Percentiles rank a stretch among this genome's conserved stretches.
Conservation (phyloP, 306 rosid genomes). For the Quercus agrifolia region DNA sequence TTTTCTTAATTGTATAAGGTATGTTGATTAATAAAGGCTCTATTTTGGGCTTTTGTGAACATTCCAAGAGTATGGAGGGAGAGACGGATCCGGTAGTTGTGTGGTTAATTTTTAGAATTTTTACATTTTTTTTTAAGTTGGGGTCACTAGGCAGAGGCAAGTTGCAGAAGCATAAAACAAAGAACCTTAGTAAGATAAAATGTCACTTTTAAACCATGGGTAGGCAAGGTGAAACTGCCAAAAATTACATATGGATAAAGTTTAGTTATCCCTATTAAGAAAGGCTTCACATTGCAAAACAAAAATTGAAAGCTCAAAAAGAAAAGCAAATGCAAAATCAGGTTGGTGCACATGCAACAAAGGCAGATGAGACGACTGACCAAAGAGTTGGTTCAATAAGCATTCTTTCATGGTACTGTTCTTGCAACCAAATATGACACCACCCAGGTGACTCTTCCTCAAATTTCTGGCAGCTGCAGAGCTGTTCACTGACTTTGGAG, state of each 20-base stretch:
- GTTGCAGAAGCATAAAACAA: too few relatives aligned
- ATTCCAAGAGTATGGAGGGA: too few relatives aligned
- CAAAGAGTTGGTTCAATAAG: constrained; percentile 70
- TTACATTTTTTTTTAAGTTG: too few relatives aligned
- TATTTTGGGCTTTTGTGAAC: too few relatives aligned
- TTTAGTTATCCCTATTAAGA: not conserved
- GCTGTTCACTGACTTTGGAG: not conserved
- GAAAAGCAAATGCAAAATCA: not conserved
- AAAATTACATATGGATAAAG: too few relatives aligned
- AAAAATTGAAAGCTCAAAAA: not conserved
- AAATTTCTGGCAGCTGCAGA: constrained; percentile 43
- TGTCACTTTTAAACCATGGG: not conserved
- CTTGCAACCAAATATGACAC: constrained; percentile 89
- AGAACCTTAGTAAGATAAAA: not conserved
- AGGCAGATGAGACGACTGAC: constrained; percentile 35
- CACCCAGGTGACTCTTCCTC: constrained; percentile 69
- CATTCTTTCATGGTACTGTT: constrained; percentile 62
- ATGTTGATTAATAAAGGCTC: too few relatives aligned
- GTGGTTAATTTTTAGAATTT: too few relatives aligned
- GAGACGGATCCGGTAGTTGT: too few relatives aligned
- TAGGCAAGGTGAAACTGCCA: too few relatives aligned
- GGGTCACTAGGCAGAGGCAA: too few relatives aligned
- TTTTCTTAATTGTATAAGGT: too few relatives aligned
- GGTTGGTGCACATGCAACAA: not conserved
- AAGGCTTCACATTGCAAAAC: not conserved